A percentile compares a stretch with the other conserved stretches of the same genome.
phyloP scores from a whole-genome alignment of 75 land plant genomes.

The Isoetes taiwanensis region DNA sequence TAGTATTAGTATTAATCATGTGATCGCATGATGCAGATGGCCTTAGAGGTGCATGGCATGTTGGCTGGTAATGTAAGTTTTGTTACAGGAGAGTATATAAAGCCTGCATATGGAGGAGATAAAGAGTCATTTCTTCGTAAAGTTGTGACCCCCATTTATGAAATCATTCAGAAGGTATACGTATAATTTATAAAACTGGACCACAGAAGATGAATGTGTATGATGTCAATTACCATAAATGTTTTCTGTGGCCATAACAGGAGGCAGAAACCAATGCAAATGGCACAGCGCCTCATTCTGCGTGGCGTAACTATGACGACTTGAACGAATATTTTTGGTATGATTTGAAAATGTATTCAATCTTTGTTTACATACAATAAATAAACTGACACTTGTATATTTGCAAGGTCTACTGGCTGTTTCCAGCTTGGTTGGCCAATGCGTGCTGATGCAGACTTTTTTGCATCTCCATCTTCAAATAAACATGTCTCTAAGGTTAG shows the following conservation, averaged over 20 bases:
- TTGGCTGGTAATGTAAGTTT: constrained; percentile 85
- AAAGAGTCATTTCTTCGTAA: constrained; percentile 79
- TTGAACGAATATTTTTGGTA: constrained; percentile 98
- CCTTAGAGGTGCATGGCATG: constrained; percentile 90
- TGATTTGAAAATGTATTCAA: too few species aligned
- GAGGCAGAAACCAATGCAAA: constrained; percentile 55
- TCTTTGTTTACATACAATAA: too few species aligned
- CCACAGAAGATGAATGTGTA: too few species aligned
- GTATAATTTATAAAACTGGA: not conserved
- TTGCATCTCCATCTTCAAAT: constrained; percentile 29
- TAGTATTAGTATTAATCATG: not conserved
- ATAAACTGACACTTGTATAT: too few species aligned
- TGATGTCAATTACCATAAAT: too few species aligned
- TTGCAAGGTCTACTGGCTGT: constrained; percentile 71
- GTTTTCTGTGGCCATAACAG: too few species aligned
- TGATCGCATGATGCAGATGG: constrained; percentile 46
- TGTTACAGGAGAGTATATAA: constrained; percentile 88
- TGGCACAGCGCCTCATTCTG: constrained; percentile 75
- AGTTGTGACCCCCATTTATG: constrained; percentile 77
- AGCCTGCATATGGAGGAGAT: constrained; percentile 94
- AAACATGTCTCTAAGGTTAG: not conserved
- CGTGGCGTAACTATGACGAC: constrained; percentile 98
- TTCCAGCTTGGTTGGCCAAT: constrained; percentile 97
- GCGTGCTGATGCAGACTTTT: constrained; percentile 86
- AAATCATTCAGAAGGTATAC: constrained; percentile 70